Conservation (phyloP, 2,329 filamentous ascomycete genomes). For the Aureobasidium lini region DNA sequence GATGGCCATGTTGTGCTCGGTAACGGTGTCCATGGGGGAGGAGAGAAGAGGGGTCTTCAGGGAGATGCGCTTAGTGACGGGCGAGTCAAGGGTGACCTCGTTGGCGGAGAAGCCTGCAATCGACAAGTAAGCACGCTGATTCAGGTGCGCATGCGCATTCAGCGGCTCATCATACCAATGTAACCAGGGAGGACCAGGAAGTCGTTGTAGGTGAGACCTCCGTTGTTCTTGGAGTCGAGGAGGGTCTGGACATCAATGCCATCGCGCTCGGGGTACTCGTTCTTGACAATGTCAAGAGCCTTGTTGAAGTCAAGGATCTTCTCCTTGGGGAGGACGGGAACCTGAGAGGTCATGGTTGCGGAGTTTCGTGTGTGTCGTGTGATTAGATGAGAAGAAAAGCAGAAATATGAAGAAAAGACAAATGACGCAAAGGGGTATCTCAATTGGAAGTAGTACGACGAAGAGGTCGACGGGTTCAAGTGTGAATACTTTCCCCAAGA, state of each 20-base stretch:
- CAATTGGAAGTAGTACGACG: slow-evolving; percentile 12
- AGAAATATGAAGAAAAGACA: slow-evolving; percentile 11
- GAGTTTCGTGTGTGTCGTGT: slow-evolving; percentile 61
- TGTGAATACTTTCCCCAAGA: slow-evolving; percentile 40
- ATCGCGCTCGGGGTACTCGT: slow-evolving; percentile 70
- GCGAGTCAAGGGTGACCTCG: slow-evolving; percentile 79
- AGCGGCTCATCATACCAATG: slow-evolving; percentile 54
- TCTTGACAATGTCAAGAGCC: slow-evolving; percentile 71
- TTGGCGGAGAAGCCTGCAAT: slow-evolving; percentile 74
- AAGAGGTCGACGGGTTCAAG: slow-evolving; percentile 16
- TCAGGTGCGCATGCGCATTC: slow-evolving; percentile 14
- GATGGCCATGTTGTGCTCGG: slow-evolving; percentile 98
- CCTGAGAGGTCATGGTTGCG: slow-evolving; percentile 44
- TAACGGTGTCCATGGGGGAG: slow-evolving; percentile 99
- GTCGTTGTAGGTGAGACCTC: slow-evolving; percentile 97
- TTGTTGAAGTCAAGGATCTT: slow-evolving; percentile 64
- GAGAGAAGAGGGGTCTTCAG: slow-evolving; percentile 96
- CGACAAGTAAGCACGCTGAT: slow-evolving; percentile 19
- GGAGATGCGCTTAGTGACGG: slow-evolving; percentile 88
- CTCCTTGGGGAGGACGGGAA: slow-evolving; percentile 37
- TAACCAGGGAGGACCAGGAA: slow-evolving; percentile 95
- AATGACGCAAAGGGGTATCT: slow-evolving; percentile 14
- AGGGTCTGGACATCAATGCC: slow-evolving; percentile 81
- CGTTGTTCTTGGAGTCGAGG: slow-evolving; percentile 83
- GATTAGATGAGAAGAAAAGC: slow-evolving; percentile 2